Evolutionary conservation across 352 stramenopile genomes (phyloP), one percentile per base, ranked within the genome.

Genomic region (Pythium insidiosum): DNA sequence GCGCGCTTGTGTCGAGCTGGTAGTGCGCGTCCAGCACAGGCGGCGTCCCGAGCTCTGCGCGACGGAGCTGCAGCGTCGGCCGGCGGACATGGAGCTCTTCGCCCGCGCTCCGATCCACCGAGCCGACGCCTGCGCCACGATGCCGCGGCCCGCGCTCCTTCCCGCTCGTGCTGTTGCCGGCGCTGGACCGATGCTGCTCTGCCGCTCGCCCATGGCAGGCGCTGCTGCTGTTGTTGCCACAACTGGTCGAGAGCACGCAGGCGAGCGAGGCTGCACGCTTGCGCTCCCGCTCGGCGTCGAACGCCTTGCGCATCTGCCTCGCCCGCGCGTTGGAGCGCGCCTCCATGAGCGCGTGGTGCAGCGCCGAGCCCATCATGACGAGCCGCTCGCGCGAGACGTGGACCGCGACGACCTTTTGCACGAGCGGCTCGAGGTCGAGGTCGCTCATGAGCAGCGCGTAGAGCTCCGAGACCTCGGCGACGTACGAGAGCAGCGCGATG

Each of bases 391-490:
- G 47, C 3, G 40, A 53, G 21, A 51, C 53, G 50, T 87, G 69
- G 29, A 79, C 61, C 2, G 44, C 39, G 18, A 64, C 52, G 29
- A 58, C 55, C 50, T 87, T 84, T 31, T 74, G 66, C 20, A 87
- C 38, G 13, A 75, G 54, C 9, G 65, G 47, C 26, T 63, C 61
- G 11, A 73, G 5, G 21, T 67, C 56, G 13, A 63, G 34, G 58
- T 82, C 66, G 13, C 50, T 62, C 72, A 87, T 79, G 56, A 68
- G 68, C 33, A 69, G 84, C 6, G 74, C 74, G 38, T 79, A 71
- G 12, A 82, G 37, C 11, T 58, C 42, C 1, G 72, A 84, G 38
- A 70, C 58, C 5, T 76, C 59, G 1, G 55, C 53, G 5, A 87
- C 7, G 2, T 58, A 55, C 23, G 63, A 59, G n/a, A 87, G 54